Conservation (phyloP, 371 early-diverging fungal species). For the Mucor ambiguus region DNA sequence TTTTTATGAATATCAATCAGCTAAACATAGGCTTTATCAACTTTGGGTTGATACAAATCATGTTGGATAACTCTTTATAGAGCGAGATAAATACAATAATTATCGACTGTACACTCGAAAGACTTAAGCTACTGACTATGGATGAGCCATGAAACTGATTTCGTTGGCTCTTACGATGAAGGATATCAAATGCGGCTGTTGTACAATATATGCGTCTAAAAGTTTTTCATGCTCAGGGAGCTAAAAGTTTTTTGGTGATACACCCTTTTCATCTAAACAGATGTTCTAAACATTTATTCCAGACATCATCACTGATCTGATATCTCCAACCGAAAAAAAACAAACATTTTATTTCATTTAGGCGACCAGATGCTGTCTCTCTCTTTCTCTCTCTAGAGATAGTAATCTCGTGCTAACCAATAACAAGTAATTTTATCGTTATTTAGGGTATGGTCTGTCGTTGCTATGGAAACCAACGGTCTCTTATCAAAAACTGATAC, state of each 20-base stretch:
- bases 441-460: not conserved
- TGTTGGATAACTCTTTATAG: too few relatives aligned
- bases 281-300: not conserved
- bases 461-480: not conserved
- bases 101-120: too few relatives aligned
- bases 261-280: not conserved
- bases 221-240: not conserved
- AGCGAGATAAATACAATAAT: too few relatives aligned
- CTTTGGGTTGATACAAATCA: too few relatives aligned
- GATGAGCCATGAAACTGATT: not conserved
- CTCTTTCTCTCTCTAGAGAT: not conserved
- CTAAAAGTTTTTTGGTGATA: not conserved
- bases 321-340: not conserved
- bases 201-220: not conserved
- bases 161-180: not conserved
- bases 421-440: slow-evolving; percentile 17
- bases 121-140: too few relatives aligned
- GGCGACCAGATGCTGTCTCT: not conserved
- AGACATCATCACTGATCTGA: not conserved
- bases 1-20: not conserved
- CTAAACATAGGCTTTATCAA: not conserved
- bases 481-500: slow-evolving; percentile 7
- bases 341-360: not conserved
- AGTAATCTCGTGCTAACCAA: slow-evolving; percentile 13
- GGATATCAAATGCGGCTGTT: not conserved